Conservation (phyloP, 2,329 filamentous ascomycete species). For the Diaporthe sp. region DNA sequence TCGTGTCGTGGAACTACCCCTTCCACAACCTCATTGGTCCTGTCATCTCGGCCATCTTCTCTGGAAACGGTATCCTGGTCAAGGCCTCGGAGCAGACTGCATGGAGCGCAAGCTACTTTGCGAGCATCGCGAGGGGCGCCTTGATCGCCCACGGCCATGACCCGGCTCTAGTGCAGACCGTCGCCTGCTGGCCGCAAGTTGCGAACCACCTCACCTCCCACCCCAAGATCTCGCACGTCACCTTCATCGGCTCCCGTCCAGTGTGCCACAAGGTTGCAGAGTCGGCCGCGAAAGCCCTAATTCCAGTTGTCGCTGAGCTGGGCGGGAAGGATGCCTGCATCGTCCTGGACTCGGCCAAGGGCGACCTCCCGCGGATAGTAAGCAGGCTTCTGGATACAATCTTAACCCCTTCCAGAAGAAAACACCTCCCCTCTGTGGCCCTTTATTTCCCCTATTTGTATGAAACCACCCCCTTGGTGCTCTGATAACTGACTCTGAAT, state of each 20-base stretch:
- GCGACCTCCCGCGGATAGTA: slow-evolving; percentile 77
- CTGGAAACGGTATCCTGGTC: slow-evolving; percentile 88
- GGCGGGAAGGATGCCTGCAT: slow-evolving; percentile 96
- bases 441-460: too few species aligned
- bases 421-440: too few species aligned
- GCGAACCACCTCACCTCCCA: slow-evolving; percentile 88
- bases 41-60: slow-evolving; percentile 37
- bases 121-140: slow-evolving; percentile 80
- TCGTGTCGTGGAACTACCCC: slow-evolving; percentile 97
- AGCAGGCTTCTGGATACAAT: too few species aligned
- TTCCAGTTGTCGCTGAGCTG: slow-evolving; percentile 88
- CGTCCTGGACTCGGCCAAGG: slow-evolving; percentile 79
- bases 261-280: slow-evolving; percentile 90
- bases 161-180: slow-evolving; percentile 82
- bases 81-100: slow-evolving; percentile 97
- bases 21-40: slow-evolving; percentile 78
- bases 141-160: slow-evolving; percentile 86
- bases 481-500: too few species aligned
- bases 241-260: slow-evolving; percentile 91
- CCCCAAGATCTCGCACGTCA: slow-evolving; percentile 85
- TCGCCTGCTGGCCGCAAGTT: slow-evolving; percentile 88
- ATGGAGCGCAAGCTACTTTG: slow-evolving; percentile 89
- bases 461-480: too few species aligned
- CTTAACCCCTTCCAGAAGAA: too few species aligned
- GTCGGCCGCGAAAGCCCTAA: slow-evolving; percentile 87